phyloP scores from a whole-genome alignment of 257 asterid species.

The Euphrasia confusa region DNA sequence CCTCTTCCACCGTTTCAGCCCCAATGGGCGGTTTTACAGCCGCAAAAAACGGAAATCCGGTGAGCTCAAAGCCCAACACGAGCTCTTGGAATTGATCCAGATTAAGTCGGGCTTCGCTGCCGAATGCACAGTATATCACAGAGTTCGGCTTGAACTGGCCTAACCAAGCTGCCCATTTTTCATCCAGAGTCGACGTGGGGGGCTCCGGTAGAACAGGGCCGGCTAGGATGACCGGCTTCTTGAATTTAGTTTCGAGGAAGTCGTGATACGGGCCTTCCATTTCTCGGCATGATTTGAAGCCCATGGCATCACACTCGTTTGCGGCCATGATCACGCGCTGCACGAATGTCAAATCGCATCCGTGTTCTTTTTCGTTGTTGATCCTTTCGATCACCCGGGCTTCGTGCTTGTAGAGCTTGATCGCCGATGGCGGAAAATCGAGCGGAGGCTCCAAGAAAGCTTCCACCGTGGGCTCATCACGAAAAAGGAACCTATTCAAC shows the following conservation, averaged over 20 bases:
- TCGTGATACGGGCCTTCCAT: slow-evolving; percentile 36
- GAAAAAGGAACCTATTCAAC: slow-evolving; percentile 26
- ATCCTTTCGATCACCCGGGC: slow-evolving; percentile 30
- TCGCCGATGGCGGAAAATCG: slow-evolving; percentile 29
- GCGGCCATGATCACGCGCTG: slow-evolving; percentile 28
- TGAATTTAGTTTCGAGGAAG: slow-evolving; percentile 33
- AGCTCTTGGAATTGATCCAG: slow-evolving; percentile 32
- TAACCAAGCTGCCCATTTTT: slow-evolving; percentile 36
- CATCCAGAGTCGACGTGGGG: slow-evolving; percentile 23
- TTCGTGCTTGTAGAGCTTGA: slow-evolving; percentile 36
- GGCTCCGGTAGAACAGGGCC: slow-evolving; percentile 43
- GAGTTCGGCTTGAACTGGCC: slow-evolving; percentile 29
- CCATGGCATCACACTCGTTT: slow-evolving; percentile 33
- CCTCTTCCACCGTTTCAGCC: slow-evolving; percentile 29
- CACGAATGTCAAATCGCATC: slow-evolving; percentile 26
- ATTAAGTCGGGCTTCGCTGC: slow-evolving; percentile 40
- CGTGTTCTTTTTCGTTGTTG: slow-evolving; percentile 28
- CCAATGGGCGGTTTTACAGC: slow-evolving; percentile 38
- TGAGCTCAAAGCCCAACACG: slow-evolving; percentile 30
- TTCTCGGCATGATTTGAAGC: slow-evolving; percentile 40
- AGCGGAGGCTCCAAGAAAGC: slow-evolving; percentile 38
- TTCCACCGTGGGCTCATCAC: slow-evolving; percentile 26
- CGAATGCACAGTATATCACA: slow-evolving; percentile 42
- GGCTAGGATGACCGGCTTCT: slow-evolving; percentile 36
- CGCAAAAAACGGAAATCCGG: slow-evolving; percentile 30